Base-by-base conservation (phyloP, 2,329 filamentous ascomycete species). In the Apiospora saccharicola region DNA sequence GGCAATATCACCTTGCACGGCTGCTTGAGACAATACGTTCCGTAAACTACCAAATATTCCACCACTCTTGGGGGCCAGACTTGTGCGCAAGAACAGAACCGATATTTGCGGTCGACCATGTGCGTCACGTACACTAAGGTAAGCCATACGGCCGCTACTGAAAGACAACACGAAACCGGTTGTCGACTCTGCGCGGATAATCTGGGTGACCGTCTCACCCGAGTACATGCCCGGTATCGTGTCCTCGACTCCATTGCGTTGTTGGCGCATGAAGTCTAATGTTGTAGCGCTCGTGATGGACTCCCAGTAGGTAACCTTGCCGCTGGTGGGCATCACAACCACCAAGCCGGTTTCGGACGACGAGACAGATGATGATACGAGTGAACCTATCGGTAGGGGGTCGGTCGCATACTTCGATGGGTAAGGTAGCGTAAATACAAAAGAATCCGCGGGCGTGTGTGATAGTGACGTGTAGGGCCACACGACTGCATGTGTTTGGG, bases 261-360 rank as follows among this genome's bases (percentile, higher is more conserved):
- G 93, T 80, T 97, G 93, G 75, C 93, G 92, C 78, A 96, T 93
- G 53, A 97, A 90, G 74, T 93, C 94, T 71, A 97, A 88, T 0
- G 94, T 94, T 51, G 95, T 93, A 13, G 94, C 95, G 81, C 91
- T 95, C 71, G 96, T 95, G 75, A 98, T 93, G 51, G 94, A 97
- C 81, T 98, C 96, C 95, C 96, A 98, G 82, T 96, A 98, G 64
- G 94, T 92, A 70, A 98, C 90, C 81, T 92, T 95, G 70, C 96
- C 96, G 68, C 88, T 95, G 24, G 90, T 90, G 16, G 96, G 93
- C 84, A 96, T 94, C 49, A 98, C 88, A 49, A 98, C 89, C 41
- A 99, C 90, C 49, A 99, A 87, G 2, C 96, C 96, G 46, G 95
- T 93, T 76, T 97, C 93, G 68, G 90, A 90, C n/a, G 90, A 90